phyloP scores from a whole-genome alignment of 257 asterid genomes.

The Salvia rosmarinus region DNA sequence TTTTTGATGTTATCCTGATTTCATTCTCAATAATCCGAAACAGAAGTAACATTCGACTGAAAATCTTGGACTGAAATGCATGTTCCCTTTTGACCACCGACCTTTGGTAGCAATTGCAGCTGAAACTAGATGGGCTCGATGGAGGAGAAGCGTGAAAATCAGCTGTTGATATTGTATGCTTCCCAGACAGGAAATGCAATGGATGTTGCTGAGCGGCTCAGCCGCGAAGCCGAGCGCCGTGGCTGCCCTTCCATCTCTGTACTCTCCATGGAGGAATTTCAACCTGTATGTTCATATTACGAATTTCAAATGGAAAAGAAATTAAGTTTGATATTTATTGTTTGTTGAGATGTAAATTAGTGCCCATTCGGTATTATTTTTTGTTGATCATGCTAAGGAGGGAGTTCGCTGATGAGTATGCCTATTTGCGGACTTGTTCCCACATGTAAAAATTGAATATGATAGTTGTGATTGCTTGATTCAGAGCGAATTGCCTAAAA shows the following conservation, averaged over 20 bases:
- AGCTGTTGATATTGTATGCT: slow-evolving; percentile 71
- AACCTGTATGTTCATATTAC: slow-evolving; percentile 49
- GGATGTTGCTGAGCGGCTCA: slow-evolving; percentile 82
- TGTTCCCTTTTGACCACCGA: slow-evolving; percentile 12
- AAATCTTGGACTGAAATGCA: background rate
- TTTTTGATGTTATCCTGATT: background rate
- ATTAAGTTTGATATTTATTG: background rate
- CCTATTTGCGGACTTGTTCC: background rate
- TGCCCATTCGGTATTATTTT: background rate
- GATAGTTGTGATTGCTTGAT: slow-evolving; percentile 21
- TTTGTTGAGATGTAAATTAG: slow-evolving; percentile 4
- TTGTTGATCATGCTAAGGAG: slow-evolving; percentile 12
- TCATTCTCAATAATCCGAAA: background rate
- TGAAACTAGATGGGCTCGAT: slow-evolving; percentile 37
- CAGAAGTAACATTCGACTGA: background rate
- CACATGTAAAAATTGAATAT: background rate
- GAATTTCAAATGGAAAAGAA: background rate
- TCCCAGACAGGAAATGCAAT: slow-evolving; percentile 91
- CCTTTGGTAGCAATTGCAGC: slow-evolving; percentile 6
- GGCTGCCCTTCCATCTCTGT: slow-evolving; percentile 67
- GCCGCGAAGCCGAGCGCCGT: slow-evolving; percentile 91
- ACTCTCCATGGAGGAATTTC: slow-evolving; percentile 70
- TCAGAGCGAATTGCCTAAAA: slow-evolving; percentile 63
- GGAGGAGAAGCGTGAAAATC: slow-evolving; percentile 49
- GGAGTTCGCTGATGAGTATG: background rate